Evolutionary conservation across 2,329 filamentous ascomycete species (phyloP).

Genomic region (Cladophialophora psammophila): DNA sequence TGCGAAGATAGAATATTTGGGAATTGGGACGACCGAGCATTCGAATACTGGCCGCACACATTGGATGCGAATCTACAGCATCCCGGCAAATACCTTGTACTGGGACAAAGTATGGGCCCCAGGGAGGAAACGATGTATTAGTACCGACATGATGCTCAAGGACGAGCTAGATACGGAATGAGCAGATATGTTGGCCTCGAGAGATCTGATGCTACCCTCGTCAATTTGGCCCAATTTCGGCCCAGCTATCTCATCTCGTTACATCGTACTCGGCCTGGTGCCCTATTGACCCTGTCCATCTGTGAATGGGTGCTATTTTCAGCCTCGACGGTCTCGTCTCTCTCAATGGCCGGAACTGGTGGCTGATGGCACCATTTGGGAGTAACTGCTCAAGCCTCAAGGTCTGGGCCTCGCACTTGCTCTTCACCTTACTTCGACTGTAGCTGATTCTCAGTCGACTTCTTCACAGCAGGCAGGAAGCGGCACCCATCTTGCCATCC

Average conservation of each 20-base stretch:
- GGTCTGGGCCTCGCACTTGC: conserved; percentile 2
- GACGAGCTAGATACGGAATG: neutral
- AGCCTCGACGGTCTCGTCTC: neutral
- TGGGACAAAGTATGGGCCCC: neutral
- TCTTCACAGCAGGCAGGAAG: neutral
- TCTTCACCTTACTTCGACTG: conserved; percentile 1
- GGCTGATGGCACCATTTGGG: conserved; percentile 7
- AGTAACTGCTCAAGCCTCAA: neutral
- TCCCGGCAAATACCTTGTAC: neutral
- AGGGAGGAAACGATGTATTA: conserved; percentile 1
- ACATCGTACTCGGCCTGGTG: too few species aligned
- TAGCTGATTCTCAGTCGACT: neutral
- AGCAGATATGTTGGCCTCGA: neutral
- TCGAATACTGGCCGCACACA: neutral
- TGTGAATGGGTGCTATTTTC: neutral
- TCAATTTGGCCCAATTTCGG: too few species aligned
- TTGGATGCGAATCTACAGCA: conserved; percentile 2
- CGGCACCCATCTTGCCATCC: neutral
- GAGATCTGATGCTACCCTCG: neutral
- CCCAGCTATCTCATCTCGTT: too few species aligned
- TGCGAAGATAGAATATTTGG: conserved; percentile 22
- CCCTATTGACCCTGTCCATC: neutral
- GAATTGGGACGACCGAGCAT: neutral
- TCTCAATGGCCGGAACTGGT: neutral
- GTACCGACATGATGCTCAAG: conserved; percentile 8